Conservation (phyloP, 1,284 basidiomycete genomes). For the Cutaneotrichosporon sp. region DNA sequence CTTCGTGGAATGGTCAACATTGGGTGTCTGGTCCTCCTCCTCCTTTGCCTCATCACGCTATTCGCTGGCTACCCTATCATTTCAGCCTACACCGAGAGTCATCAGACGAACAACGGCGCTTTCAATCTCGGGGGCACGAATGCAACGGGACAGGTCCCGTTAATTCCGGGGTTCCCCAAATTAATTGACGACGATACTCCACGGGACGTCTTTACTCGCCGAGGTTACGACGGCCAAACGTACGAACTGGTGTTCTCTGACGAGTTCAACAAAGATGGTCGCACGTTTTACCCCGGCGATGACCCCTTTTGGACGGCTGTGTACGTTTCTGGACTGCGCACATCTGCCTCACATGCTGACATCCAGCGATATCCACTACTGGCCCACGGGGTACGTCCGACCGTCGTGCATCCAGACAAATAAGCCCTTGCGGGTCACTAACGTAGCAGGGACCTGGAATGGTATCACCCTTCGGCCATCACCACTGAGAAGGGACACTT, state of each 20-base stretch:
- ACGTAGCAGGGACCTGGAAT: conserved; percentile 57
- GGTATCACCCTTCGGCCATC: conserved; percentile 76
- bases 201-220: conserved; percentile 47
- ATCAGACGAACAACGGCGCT: conserved; percentile 46
- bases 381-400: conserved; percentile 53
- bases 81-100: conserved; percentile 38
- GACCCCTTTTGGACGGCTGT: conserved; percentile 51
- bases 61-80: conserved; percentile 57
- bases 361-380: conserved; percentile 62
- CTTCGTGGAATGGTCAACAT: conserved; percentile 67
- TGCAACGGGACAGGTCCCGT: conserved; percentile 55
- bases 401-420: too few relatives aligned
- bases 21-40: conserved; percentile 66
- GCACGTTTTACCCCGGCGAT: conserved; percentile 66
- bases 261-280: conserved; percentile 57
- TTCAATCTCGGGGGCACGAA: conserved; percentile 58
- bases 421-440: not conserved
- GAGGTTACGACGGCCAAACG: conserved; percentile 42
- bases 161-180: conserved; percentile 60
- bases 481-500: conserved; percentile 74
- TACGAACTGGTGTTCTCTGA: conserved; percentile 53
- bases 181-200: conserved; percentile 71
- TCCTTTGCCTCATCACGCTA: conserved; percentile 59
- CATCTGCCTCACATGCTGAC: not conserved
- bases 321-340: conserved; percentile 8